Evolutionary conservation across 2,329 filamentous ascomycete species (phyloP).

Genomic region (Macrophomina pseudophaseolina): DNA sequence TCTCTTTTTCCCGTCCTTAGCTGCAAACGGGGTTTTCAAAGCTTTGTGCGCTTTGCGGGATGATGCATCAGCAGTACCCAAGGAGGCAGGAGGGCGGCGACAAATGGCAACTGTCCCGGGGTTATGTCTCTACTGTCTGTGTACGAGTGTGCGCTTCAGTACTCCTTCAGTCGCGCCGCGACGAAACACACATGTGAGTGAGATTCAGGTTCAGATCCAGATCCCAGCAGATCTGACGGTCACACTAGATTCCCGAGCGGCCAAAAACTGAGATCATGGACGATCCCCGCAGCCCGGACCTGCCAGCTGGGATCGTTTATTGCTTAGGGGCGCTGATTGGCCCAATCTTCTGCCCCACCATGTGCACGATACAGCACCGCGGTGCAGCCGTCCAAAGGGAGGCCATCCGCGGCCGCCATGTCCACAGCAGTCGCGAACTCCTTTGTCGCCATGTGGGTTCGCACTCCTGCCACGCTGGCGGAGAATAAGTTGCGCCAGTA

Average conservation of each 20-base stretch:
- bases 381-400: too few species aligned
- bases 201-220: constrained; percentile 15
- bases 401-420: too few species aligned
- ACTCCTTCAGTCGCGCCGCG: neutral
- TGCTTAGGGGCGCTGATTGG: constrained; percentile 6
- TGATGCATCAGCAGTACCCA: neutral
- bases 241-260: constrained; percentile 21
- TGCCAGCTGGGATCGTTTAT: constrained; percentile 14
- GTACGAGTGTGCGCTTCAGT: neutral
- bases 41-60: neutral
- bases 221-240: constrained; percentile 19
- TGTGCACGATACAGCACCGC: neutral
- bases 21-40: neutral
- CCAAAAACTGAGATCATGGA: constrained; percentile 17
- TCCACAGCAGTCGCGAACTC: neutral
- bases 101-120: neutral
- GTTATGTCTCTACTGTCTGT: neutral
- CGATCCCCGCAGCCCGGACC: constrained; percentile 19
- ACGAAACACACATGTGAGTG: constrained; percentile 8
- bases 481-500: constrained; percentile 9
- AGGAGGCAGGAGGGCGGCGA: neutral
- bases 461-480: neutral
- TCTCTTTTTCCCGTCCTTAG: neutral
- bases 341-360: neutral
- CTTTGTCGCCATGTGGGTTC: constrained; percentile 1